Evolutionary conservation across 1,284 basidiomycete species (phyloP).

Genomic region (Peniophora sp.): DNA sequence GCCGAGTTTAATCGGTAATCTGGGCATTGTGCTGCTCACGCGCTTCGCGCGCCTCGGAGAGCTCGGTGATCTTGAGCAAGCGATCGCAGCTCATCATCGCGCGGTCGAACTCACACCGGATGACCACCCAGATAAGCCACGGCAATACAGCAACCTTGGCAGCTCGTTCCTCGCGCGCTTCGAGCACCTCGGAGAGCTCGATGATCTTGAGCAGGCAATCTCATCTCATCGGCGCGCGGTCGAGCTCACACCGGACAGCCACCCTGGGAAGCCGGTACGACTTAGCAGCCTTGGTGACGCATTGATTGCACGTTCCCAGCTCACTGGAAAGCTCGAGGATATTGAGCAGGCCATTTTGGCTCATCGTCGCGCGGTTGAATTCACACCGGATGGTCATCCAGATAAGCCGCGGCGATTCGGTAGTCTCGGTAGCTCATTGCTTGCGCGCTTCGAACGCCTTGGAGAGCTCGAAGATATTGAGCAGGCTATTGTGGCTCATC

Average conservation of each 20-base stretch:
- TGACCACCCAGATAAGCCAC: constrained; percentile 2
- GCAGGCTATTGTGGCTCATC: no score
- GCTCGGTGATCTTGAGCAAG: not conserved
- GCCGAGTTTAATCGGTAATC: not conserved
- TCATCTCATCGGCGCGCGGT: not conserved
- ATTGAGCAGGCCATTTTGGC: not conserved
- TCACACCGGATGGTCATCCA: not conserved
- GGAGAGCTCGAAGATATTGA: no score
- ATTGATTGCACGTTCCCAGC: not conserved
- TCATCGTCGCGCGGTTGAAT: not conserved
- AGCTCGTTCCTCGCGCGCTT: constrained; percentile 18
- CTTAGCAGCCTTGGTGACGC: not conserved
- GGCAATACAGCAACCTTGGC: constrained; percentile 17
- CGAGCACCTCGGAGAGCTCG: constrained; percentile 8
- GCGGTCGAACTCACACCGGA: constrained; percentile 1
- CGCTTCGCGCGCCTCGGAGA: not conserved
- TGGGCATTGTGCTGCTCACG: not conserved
- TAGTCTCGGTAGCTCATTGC: no score
- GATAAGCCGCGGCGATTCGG: no score
- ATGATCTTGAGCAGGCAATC: constrained; percentile 19
- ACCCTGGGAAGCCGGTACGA: not conserved
- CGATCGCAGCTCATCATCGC: not conserved
- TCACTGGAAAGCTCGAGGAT: not conserved
- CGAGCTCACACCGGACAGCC: not conserved
- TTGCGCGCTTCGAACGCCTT: no score